Base-by-base conservation (phyloP, 208 protist genomes). In the Balamuthia mandrillaris region DNA sequence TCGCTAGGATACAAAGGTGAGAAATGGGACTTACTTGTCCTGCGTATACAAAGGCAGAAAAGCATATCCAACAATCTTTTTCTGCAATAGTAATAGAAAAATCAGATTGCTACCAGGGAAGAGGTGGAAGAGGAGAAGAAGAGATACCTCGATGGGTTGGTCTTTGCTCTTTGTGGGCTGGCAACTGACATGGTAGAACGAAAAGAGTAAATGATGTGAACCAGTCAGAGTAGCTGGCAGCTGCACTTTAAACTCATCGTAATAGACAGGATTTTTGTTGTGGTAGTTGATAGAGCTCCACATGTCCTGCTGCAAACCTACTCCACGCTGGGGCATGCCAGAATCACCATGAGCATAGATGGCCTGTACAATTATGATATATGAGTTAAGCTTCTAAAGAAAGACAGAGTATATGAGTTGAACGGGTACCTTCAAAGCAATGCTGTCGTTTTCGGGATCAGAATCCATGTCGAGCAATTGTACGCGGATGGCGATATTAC, bases 201-300 rank as follows among this genome's bases (percentile, higher is more conserved):
- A 82, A 33, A 91, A 91, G 39, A 91, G 47, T 37, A 91, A 31
- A 65, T 91, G 88, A 33, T 86, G 54, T n/a, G 31, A 42, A 7
- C 42, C 14, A 27, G 74, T 58, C 10, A 91, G 10, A 31, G 29
- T 44, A 10, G 66, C 14, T 27, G 89, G 89, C 10, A 91, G 61
- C 2, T 85, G 56, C 0, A 91, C 31, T 33, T 91, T 91, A 12
- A 89, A 82, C 39, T 91, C 89, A 35, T 79, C 70, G 49, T 79
- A 79, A 47, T 79, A 79, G 49, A 33, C 31, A 45, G 70, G 70
- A 47, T 52, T 79, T 47, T 79, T 79, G 35, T 39, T 47, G 33
- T 79, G 70, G n/a, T 79, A 79, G 7, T 27, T 44, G n/a, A 79
- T 47, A 24, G 37, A 35, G 0, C 31, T 79, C n/a, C 49, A 27